phyloP scores from a whole-genome alignment of 768 basidiomycete genomes.

The Tricholoma matsutake region DNA sequence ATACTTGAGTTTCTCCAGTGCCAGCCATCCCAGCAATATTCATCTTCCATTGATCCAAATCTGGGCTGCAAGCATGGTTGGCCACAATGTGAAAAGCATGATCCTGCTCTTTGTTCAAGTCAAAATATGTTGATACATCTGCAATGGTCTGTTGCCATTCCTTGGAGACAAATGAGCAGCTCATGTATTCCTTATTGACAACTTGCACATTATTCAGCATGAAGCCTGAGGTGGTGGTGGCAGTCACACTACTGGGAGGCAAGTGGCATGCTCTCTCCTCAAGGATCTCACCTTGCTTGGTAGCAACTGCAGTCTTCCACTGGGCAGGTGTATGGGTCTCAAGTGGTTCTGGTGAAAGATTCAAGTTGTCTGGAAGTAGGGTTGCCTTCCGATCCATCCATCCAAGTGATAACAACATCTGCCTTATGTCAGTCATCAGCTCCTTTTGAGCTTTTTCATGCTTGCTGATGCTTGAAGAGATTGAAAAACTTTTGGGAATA shows the following conservation, averaged over 20 bases:
- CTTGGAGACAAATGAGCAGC: background rate
- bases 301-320: conserved; percentile 3
- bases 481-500: too few species aligned
- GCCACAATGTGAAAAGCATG: conserved; percentile 27
- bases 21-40: conserved; percentile 31
- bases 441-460: background rate
- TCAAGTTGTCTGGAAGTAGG: background rate
- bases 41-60: conserved; percentile 23
- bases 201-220: background rate
- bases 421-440: background rate
- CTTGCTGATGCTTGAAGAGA: too few species aligned
- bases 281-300: background rate
- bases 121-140: conserved; percentile 3
- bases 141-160: background rate
- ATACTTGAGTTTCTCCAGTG: conserved; percentile 26
- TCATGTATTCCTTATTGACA: background rate
- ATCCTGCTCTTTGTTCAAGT: conserved; percentile 31
- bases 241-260: background rate
- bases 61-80: conserved; percentile 16
- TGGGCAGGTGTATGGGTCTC: background rate
- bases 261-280: background rate
- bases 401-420: background rate
- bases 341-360: background rate
- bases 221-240: background rate
- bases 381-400: background rate